phyloP scores from a whole-genome alignment of 352 stramenopile species.

The Phytopythium sindhum region DNA sequence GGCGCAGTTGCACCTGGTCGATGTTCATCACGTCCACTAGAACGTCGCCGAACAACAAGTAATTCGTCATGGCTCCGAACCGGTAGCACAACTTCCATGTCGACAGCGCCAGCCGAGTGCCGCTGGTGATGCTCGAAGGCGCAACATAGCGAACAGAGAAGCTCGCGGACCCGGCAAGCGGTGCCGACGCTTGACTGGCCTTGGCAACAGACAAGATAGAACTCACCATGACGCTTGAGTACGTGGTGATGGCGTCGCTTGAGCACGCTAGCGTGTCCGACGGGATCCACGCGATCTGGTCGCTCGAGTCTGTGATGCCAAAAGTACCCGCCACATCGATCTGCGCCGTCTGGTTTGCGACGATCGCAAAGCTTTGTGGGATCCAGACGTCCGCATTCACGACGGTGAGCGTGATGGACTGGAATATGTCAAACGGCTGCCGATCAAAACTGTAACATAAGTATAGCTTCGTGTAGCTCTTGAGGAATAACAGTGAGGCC shows the following conservation, averaged over 20 bases:
- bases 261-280: slow-evolving; percentile 41
- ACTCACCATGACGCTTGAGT: slow-evolving; percentile 38
- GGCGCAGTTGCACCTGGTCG: slow-evolving; percentile 32
- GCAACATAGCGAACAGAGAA: slow-evolving; percentile 43
- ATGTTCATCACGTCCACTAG: slow-evolving; percentile 57
- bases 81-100: slow-evolving; percentile 73
- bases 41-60: slow-evolving; percentile 62
- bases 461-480: slow-evolving; percentile 30
- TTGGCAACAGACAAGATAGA: slow-evolving; percentile 23
- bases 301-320: slow-evolving; percentile 47
- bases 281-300: slow-evolving; percentile 63
- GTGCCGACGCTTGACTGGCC: slow-evolving; percentile 24
- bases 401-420: slow-evolving; percentile 25
- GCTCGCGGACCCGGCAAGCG: slow-evolving; percentile 27
- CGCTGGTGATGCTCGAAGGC: slow-evolving; percentile 10
- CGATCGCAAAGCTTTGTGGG: slow-evolving; percentile 39
- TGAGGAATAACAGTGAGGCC: slow-evolving; percentile 25
- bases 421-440: slow-evolving; percentile 56
- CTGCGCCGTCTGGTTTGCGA: slow-evolving; percentile 36
- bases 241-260: slow-evolving; percentile 17
- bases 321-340: slow-evolving; percentile 52
- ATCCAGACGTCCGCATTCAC: slow-evolving; percentile 53
- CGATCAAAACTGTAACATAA: slow-evolving; percentile 67
- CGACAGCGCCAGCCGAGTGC: slow-evolving; percentile 20
- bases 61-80: slow-evolving; percentile 48